Base-by-base conservation (phyloP, 1,139 yeast genomes). In the Candida tetrigidarum region DNA sequence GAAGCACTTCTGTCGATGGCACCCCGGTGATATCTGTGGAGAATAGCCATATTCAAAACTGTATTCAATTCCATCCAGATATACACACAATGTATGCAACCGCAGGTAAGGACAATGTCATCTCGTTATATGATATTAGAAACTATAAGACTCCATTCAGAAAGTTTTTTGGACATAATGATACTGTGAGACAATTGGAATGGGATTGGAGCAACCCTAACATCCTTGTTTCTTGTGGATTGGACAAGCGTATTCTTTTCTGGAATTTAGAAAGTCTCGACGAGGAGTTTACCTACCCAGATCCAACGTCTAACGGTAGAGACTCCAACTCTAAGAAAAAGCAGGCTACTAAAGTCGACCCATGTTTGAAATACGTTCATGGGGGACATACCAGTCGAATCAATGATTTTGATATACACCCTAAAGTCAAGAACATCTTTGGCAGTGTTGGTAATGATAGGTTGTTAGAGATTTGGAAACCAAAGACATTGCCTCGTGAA, bases 371-470 rank as follows among this genome's bases (percentile, higher is more conserved):
- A 30, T 80, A 78, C 61, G 71, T 80, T 48, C 84, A 81, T 60
- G 84, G 83, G 12, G 85, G 85, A 14, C 84, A 80, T 60, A 77
- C 83, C 6, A 74, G 73, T 43, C 66, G 80, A 51, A 67, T 80
- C 39, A 73, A 77, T 53, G 82, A 75, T 47, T 64, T 76, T 23
- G 80, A 71, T 45, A 66, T 79, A 51, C 83, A 79, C 55, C 83
- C 84, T 3, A 53, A 41, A 27, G 60, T 80, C 37, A 63, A 61
- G 32, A 66, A 70, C 41, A 57, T 79, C 12, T 64, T 67, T 41
- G 73, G 74, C 6, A 71, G 78, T 41, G 75, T 76, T 47, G 83
- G 81, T 0, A 82, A 78, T 54, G 85, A 80, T 53, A 69, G 67
- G 39, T 66, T 80, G 48, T 59, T 80, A 39, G 84, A 80, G 55